Base-by-base conservation (phyloP, 139 green algal genomes). In the Gonium pectorale region DNA sequence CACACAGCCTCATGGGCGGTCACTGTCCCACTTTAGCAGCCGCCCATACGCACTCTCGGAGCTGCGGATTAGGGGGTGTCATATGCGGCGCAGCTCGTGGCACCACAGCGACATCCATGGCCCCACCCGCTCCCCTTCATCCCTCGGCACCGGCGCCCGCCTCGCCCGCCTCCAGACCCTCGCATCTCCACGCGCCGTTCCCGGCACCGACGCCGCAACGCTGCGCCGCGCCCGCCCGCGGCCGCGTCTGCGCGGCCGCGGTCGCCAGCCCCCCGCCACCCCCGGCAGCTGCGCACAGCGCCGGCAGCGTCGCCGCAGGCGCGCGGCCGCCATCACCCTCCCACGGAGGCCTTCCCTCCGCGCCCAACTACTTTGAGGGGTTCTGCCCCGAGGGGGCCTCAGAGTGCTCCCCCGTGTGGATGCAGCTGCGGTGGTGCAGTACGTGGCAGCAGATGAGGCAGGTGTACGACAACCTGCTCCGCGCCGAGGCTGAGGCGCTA, bases 401-500 rank as follows among this genome's bases (percentile, higher is more conserved):
- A 24, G 78, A 84, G 63, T 73, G 63, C 41, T 66, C 62, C 21
- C 9, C 27, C 9, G 44, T 74, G 17, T 84, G 78, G 78, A 62
- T 67, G 78, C 62, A 84, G 62, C 78, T 84, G 44, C 62, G 78
- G 5, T 84, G 60, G 78, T 74, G 63, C 62, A 43, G 31, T 44
- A 75, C 7, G 9, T 84, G 78, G 78, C 78, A 66, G 43, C 78
- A 84, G 78, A 74, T 84, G 78, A 31, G 44, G 24, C 33, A 29
- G 43, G 11, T 84, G 62, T 84, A 84, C 60, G 59, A 82, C 59
- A 82, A 82, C 59, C 38, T 82, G 40, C 27, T 82, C 41, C 41
- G 59, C 5, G 74, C 41, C 19, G 74, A 82, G 74, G 67, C 43
- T 1, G 43, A 27, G 11, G 67, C 67, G 41, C 17, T 21, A 6